Evolutionary conservation across 73 alveolate species (phyloP), one percentile per base, ranked within the genome.

Genomic region (Tetrahymena elliotti): DNA sequence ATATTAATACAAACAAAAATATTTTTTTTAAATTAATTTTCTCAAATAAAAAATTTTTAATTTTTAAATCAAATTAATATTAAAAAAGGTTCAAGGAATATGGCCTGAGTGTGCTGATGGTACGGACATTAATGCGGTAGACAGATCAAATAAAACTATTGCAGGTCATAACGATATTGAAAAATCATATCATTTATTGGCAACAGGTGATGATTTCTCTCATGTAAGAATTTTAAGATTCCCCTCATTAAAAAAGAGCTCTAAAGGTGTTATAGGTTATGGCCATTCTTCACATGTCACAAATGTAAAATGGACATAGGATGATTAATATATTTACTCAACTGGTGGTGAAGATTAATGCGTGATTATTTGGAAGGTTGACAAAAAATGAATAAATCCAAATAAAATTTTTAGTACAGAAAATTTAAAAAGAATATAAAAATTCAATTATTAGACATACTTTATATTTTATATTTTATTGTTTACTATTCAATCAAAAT

Each of bases 321-420:
- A 98, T 97, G 99, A 98, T 94, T 93, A 96, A 84, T 93, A 94
- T 84, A 94, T 99, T 41, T 95, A 97, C 93, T 97, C 99, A 36
- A 96, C 99, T 53, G 99, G 99, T 35, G 99, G 99, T 31, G 99
- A 98, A 95, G 99, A 99, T 96, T 96, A 98, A 93, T 97, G 99
- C 96, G 98, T 98, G 10, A 97, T 99, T 95, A 96, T 97, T 82
- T 98, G 99, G 99, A 99, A 98, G 93, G 97, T 96, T 93, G 88
- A 94, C 27, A 94, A 94, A 33, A 93, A 93, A 68, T 68, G 88
- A 68, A 27, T 18, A 7, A n/a, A 47, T 47, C 20, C 20, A 8
- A 27, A 13, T 47, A 40, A 12, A 47, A 47, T 47, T 47, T 4
- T 2, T 22, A 47, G 82, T 18, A 47, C 20, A 0, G 20, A 13